Percentiles rank a stretch among this genome's conserved stretches.
phyloP scores from a whole-genome alignment of 169 alveolate species.

The Cryptosporidium parvum region DNA sequence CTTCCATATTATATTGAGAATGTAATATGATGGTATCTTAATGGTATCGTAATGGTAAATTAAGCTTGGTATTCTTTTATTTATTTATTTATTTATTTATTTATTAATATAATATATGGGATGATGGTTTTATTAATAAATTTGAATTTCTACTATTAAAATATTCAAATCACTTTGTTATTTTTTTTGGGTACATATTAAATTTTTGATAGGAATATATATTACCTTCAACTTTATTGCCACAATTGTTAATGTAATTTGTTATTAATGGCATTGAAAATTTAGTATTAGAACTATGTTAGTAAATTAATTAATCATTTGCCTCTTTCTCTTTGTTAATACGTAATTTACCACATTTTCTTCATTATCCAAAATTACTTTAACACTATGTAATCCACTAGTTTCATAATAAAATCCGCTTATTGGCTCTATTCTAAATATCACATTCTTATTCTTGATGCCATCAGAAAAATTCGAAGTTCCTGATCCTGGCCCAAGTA shows the following conservation, averaged over 20 bases:
- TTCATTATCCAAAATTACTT: conserved; percentile 48
- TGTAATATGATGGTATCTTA: too few species aligned
- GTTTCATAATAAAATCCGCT: conserved; percentile 7
- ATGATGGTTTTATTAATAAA: too few species aligned
- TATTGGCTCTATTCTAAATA: conserved; percentile 45
- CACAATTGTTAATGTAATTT: neutral
- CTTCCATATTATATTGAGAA: too few species aligned
- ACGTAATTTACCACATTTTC: conserved; percentile 52
- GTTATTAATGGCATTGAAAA: too few species aligned
- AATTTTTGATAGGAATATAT: neutral
- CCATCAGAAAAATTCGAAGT: neutral
- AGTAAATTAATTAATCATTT: conserved; percentile 22
- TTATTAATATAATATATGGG: too few species aligned
- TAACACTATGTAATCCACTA: neutral
- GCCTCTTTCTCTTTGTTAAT: conserved; percentile 13
- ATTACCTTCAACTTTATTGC: neutral
- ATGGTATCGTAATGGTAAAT: too few species aligned
- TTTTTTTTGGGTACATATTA: neutral
- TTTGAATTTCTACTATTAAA: too few species aligned
- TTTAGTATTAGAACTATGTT: neutral
- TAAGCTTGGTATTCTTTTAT: too few species aligned
- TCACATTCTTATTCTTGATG: neutral
- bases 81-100: too few species aligned
- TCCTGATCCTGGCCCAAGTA: neutral
- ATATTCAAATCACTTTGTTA: neutral